phyloP scores from a whole-genome alignment of 2,329 filamentous ascomycete genomes.

The Aspergillus sp. region DNA sequence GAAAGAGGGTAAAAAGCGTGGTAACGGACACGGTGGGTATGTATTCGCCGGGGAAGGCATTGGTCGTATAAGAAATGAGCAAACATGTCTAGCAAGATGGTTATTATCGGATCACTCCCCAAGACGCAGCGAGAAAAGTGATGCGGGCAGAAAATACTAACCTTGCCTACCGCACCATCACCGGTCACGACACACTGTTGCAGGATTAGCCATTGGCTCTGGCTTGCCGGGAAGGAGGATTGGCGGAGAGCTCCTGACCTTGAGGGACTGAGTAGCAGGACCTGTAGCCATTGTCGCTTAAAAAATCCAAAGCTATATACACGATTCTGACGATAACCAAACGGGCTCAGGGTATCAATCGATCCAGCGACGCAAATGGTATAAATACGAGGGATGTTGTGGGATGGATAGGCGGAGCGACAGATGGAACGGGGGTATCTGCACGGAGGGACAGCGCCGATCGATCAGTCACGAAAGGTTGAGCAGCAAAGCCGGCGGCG shows the following conservation, averaged over 20 bases:
- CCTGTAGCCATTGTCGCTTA: conserved; percentile 66
- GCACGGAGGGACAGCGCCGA: conserved; percentile 9
- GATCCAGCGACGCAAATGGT: conserved; percentile 9
- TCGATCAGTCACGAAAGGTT: conserved; percentile 8
- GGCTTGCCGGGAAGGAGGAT: conserved; percentile 18
- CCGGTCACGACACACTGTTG: conserved; percentile 93
- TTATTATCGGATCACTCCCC: not conserved
- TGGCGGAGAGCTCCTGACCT: conserved; percentile 58
- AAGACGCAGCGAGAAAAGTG: conserved; percentile 9
- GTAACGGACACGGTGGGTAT: conserved; percentile 78
- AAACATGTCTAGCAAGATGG: conserved; percentile 75
- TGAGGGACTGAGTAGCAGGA: conserved; percentile 84
- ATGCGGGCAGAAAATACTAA: conserved; percentile 46
- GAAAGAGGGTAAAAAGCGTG: conserved; percentile 17
- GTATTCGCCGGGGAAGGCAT: conserved; percentile 99
- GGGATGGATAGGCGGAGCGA: conserved; percentile 6
- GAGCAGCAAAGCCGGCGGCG: not conserved
- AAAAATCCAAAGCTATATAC: conserved; percentile 17
- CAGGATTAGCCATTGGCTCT: conserved; percentile 39
- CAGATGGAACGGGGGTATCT: conserved; percentile 11
- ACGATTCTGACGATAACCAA: conserved; percentile 8
- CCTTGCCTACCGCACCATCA: conserved; percentile 99
- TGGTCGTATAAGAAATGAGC: conserved; percentile 98
- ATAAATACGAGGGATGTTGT: conserved; percentile 9
- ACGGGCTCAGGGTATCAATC: conserved; percentile 5